Conservation (phyloP, 1,139 yeast species). For the Zygosaccharomyces sapae region DNA sequence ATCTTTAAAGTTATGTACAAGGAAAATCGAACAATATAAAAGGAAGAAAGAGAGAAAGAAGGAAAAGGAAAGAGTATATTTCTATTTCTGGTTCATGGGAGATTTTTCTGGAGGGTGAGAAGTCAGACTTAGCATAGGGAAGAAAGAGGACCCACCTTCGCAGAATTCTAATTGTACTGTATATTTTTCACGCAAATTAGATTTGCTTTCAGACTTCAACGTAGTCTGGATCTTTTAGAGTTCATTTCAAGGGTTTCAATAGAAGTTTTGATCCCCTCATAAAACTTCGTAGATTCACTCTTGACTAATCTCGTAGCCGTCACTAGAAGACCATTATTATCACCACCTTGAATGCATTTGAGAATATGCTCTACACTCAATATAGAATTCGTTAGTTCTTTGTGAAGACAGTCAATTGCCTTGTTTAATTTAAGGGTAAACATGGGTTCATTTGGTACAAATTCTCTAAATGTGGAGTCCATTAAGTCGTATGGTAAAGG, state of each 20-base stretch:
- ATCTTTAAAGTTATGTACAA: not conserved
- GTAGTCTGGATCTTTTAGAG: conserved; percentile 9
- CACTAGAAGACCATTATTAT: conserved; percentile 17
- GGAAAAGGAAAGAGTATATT: not conserved
- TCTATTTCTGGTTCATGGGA: not conserved
- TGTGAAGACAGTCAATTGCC: conserved; percentile 19
- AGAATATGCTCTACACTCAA: conserved; percentile 22
- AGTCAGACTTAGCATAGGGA: conserved; percentile 21
- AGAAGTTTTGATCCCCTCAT: conserved; percentile 20
- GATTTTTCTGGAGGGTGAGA: not conserved
- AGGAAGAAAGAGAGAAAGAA: no score
- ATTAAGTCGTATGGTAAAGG: conserved; percentile 45
- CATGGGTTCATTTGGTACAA: conserved; percentile 21
- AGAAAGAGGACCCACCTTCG: conserved; percentile 21
- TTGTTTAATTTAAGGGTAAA: conserved; percentile 20
- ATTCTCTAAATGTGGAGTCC: conserved; percentile 25
- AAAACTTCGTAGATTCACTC: conserved; percentile 33
- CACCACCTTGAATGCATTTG: conserved; percentile 23
- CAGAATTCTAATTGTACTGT: conserved; percentile 14
- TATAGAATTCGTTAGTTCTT: conserved; percentile 20
- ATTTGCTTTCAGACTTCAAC: conserved; percentile 10
- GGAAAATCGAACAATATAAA: no score
- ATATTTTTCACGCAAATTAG: conserved; percentile 6
- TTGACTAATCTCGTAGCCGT: conserved; percentile 32
- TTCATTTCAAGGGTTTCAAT: conserved; percentile 18